Evolutionary conservation across 1,284 basidiomycete genomes (phyloP), one percentile per base, ranked within the genome.

Genomic region (Bjerkandera adusta): DNA sequence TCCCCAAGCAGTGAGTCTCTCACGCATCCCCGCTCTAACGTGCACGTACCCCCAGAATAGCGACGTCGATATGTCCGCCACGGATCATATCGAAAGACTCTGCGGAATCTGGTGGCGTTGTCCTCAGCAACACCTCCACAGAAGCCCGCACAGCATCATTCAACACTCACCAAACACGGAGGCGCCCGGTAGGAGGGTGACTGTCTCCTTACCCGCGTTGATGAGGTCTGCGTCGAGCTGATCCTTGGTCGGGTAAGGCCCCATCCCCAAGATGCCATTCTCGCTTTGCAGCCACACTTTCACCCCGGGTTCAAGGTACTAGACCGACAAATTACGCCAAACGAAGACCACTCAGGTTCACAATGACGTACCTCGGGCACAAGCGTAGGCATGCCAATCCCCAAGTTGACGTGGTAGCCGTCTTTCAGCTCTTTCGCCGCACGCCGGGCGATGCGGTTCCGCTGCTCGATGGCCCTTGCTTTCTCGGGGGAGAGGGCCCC

Each of bases 31-130:
- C 40, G 15, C 46, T 13, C 15, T 39, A 43, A 15, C 20, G 4
- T 11, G 21, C 43, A 64, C 70, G 58, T 55, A 73, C 79, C 36
- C 85, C 85, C 16, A 89, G 83, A 63, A 98, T 95, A 11, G 94
- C 88, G 43, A 97, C 89, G 61, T 98, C 85, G 50, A 98, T 83
- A 67, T 98, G 95, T 8, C 95, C 96, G 48, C 92, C 94, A 47
- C 94, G 86, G 68, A 97, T 95, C 92, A 97, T 97, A 29, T 89
- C 89, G 61, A 97, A 98, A 1, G 89, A 92, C 66, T 96, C 93
- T 55, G 79, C 79, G 2, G 92, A 93, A 67, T 95, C 85, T 86
- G 57, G 29, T 45, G 27, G 33, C 45, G 18, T 39, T 21, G 32
- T 6, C 21, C 39, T 46, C 45, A 47, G 40, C 40, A 27, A 40